Percentiles rank a stretch among this genome's conserved stretches.
Conservation (phyloP, 768 basidiomycete species). For the Boletus coccyginus region DNA sequence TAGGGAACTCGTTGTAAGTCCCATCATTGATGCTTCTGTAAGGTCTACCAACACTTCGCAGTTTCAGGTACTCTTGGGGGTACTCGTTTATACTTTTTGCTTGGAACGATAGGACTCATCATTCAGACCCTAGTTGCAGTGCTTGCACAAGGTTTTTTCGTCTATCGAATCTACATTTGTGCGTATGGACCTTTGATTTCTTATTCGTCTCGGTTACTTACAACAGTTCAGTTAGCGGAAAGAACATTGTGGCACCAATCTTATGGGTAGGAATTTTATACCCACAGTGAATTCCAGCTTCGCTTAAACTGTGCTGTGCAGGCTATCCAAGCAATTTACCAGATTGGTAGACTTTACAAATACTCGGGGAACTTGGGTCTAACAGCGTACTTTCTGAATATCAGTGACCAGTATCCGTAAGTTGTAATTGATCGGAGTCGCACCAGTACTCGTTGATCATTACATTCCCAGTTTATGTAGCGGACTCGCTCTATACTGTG, state of each 20-base stretch:
- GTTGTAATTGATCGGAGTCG: no score
- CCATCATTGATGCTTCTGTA: neutral
- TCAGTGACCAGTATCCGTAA: no score
- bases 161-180: constrained; percentile 1
- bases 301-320: neutral
- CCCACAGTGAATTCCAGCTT: no score
- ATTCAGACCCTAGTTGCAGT: neutral
- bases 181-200: neutral
- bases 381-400: no score
- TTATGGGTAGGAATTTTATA: neutral
- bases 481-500: no score
- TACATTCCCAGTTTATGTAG: no score
- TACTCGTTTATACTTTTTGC: neutral
- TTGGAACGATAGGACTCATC: neutral
- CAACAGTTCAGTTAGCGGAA: neutral
- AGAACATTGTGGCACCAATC: neutral
- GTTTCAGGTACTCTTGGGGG: neutral
- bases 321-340: neutral
- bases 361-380: no score
- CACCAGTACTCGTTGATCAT: no score
- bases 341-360: neutral
- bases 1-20: constrained; percentile 4
- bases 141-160: neutral
- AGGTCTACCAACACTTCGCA: neutral
- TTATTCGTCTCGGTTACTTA: neutral